Evolutionary conservation across 2,329 filamentous ascomycete genomes (phyloP).

Genomic region (Clonostachys rosea): DNA sequence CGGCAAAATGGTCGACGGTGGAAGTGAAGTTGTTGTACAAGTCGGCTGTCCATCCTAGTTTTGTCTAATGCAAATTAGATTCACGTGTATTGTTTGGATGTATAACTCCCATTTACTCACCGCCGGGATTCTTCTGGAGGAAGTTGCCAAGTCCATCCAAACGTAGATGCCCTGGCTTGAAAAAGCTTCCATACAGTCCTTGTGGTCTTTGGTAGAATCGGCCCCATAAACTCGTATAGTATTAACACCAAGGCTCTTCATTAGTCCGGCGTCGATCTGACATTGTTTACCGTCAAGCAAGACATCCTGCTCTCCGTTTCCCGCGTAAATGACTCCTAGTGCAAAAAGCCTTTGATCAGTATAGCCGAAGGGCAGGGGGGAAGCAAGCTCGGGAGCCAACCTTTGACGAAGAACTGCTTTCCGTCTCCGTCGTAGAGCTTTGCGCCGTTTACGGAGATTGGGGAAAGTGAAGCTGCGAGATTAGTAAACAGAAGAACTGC

Average conservation of each 20-base stretch:
- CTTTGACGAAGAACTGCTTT: too few relatives aligned
- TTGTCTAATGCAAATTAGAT: background rate
- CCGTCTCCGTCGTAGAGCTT: too few relatives aligned
- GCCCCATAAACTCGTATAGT: background rate
- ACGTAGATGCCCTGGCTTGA: background rate
- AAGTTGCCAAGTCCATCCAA: background rate
- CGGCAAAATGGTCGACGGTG: background rate
- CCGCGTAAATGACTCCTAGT: too few relatives aligned
- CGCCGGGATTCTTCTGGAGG: background rate
- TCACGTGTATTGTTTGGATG: too few relatives aligned
- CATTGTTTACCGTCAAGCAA: background rate
- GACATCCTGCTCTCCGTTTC: too few relatives aligned
- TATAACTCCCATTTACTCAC: background rate
- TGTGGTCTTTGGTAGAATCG: background rate
- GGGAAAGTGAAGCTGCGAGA: too few relatives aligned
- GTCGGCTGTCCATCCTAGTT: background rate
- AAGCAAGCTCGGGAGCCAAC: too few relatives aligned
- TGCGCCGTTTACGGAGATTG: too few relatives aligned
- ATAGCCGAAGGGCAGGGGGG: too few relatives aligned
- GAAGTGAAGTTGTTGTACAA: background rate
- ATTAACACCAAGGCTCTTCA: background rate
- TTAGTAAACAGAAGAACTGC: too few relatives aligned
- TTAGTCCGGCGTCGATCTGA: background rate
- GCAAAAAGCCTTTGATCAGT: too few relatives aligned
- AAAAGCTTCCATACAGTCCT: conserved; percentile 1